A percentile compares a stretch with the other conserved stretches of the same genome.
phyloP scores from a whole-genome alignment of 768 basidiomycete genomes.

The Lepiota brunneoincarnata region DNA sequence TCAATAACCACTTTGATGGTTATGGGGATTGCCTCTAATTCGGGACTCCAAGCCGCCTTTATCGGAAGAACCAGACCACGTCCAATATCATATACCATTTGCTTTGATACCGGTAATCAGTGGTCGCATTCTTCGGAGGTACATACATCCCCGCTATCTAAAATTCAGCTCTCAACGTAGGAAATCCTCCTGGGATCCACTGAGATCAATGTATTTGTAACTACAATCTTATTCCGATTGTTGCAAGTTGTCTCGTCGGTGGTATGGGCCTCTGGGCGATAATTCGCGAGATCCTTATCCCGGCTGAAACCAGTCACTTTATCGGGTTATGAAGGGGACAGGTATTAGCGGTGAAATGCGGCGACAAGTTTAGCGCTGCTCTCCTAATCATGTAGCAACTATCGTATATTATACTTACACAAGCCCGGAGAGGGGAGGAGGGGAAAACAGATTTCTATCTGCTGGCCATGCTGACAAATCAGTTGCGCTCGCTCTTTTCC shows the following conservation, averaged over 20 bases:
- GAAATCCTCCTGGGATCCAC: conserved; percentile 4
- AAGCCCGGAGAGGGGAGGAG: no score
- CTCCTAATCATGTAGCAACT: no score
- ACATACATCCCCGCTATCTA: background rate
- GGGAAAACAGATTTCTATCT: no score
- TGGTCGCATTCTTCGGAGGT: background rate
- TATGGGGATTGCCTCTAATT: background rate
- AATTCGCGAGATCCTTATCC: background rate
- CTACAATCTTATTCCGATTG: background rate
- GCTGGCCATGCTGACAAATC: no score
- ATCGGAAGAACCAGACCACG: background rate
- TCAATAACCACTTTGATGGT: background rate
- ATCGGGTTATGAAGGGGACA: background rate
- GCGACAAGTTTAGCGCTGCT: no score
- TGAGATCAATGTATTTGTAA: no score
- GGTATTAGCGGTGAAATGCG: no score
- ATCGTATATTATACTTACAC: no score
- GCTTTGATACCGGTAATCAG: background rate
- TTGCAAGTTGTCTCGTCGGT: background rate
- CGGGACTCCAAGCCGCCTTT: background rate
- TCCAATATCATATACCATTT: background rate
- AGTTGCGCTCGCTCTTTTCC: no score
- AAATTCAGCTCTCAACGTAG: background rate
- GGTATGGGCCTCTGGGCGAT: background rate
- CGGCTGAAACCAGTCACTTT: background rate